Base-by-base conservation (phyloP, 129 eudicot species). In the Flaveria ramosissima region DNA sequence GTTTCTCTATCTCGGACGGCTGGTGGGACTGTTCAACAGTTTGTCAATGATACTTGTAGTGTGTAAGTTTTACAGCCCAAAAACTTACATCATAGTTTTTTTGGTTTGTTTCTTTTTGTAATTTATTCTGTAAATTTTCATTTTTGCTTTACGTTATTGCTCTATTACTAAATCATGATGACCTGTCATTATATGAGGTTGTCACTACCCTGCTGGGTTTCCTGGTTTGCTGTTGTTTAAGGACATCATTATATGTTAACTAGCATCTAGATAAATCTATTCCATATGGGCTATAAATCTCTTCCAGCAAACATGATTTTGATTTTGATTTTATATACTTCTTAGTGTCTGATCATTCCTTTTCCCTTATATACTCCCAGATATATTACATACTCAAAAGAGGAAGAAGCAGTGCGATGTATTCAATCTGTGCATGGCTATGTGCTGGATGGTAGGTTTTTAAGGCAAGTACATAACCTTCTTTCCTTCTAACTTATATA, bases 361-460 rank as follows among this genome's bases (percentile, higher is more conserved):
- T 65, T 59, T 19, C 9, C 26, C 16, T 66, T 41, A 3, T 66
- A 30, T 74, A 36, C 32, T 62, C 3, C 46, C 72, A 92, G 96
- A 84, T 92, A 92, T 84, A 72, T 92, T 79, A 92, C 97, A 71
- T 92, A 77, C 81, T 85, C 96, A 65, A 92, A 87, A 74, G 96
- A 92, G 82, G 96, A 92, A 83, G 97, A 92, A 89, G 97, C 97
- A 45, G 83, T 92, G 47, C 86, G 84, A 11, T 92, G 97, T 80
- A 92, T 92, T 77, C 97, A 92, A 65, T 84, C 89, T 64, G 90
- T 92, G 63, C 97, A 92, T 87, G 97, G 92, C 55, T 92, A 81
- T 92, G 84, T 84, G 57, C 69, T 87, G 80, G 97, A 92, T 32
- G 96, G 90, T 80, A 87, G 96, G 73, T 79, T 80, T 55, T 79